Base-by-base conservation (phyloP, 192 early-diverging fungal species). In the Coemansia sp. region DNA sequence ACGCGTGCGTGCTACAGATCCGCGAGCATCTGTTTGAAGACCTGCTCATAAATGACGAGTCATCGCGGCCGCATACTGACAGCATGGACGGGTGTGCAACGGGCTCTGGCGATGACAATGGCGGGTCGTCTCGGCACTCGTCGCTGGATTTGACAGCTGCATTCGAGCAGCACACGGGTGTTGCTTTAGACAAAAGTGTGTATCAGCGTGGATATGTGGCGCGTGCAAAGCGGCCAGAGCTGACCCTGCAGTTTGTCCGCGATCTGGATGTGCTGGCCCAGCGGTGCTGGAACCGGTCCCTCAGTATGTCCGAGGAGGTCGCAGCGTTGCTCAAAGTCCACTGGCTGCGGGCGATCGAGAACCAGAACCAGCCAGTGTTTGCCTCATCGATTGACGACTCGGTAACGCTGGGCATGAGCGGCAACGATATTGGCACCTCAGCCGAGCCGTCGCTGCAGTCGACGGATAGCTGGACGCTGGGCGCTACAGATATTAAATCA, bases 151-250 rank as follows among this genome's bases (percentile, higher is more conserved):
- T n/a, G n/a, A n/a, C n/a, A n/a, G n/a, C n/a, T n/a, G 32, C 53
- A 19, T 67, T 66, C 40, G 71, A 73, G 52, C 42, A 40, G 8
- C 64, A 62, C 3, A 67, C 47, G 11, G 70, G 64, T 1, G 10
- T 43, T 25, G 58, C 71, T 0, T 44, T 69, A n/a, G n/a, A n/a
- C 14, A 23, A 55, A 11, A 31, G 65, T 11, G 38, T 62, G 14
- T 62, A 65, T 10, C 66, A 65, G 62, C 66, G 66, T 23, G 66
- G 73, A 2, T 75, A 69, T 25, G 50, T 75, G 54, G 73, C 73
- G 6, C 50, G 49, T 2, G 73, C 73, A 0, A 60, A 58, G 32
- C 53, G 73, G 6, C 73, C 73, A 0, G 32, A 56, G 21, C 31
- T 75, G 53, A 57, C 61, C 0, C 6, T 58, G 32, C 47, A 47